Conservation (phyloP, 2,329 filamentous ascomycete genomes). For the Chaetomium sp. region DNA sequence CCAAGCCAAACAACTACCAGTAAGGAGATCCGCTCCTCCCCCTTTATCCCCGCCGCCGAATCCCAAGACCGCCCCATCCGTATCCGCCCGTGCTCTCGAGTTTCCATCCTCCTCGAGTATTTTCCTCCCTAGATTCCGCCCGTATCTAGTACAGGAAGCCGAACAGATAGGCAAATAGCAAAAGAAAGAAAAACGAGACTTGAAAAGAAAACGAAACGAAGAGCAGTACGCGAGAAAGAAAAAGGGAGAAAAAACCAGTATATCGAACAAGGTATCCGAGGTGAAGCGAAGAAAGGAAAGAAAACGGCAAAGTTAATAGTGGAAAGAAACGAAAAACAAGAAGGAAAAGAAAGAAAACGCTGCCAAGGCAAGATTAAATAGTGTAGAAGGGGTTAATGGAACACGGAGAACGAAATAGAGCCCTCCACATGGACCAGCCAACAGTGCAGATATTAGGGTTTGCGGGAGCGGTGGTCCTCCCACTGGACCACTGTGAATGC, state of each 20-base stretch:
- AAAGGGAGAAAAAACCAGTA: conserved; percentile 25
- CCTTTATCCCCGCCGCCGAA: neutral
- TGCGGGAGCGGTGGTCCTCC: conserved; percentile 30
- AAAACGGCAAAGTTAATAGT: conserved; percentile 2
- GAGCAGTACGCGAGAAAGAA: conserved; percentile 19
- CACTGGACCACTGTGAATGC: conserved; percentile 30
- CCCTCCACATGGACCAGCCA: conserved; percentile 47
- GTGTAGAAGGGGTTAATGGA: conserved; percentile 19
- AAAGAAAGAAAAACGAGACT: conserved; percentile 16
- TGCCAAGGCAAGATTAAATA: conserved; percentile 23
- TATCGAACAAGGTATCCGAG: conserved; percentile 29
- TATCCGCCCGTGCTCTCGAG: neutral
- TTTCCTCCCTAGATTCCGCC: conserved; percentile 15
- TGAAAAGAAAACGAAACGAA: conserved; percentile 17
- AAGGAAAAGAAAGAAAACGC: conserved; percentile 23
- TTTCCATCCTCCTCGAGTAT: conserved; percentile 5
- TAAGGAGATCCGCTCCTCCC: neutral
- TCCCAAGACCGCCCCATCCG: conserved; percentile 8
- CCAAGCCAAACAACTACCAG: neutral
- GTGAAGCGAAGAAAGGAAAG: conserved; percentile 12
- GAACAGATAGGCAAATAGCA: conserved; percentile 20
- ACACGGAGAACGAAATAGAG: conserved; percentile 24
- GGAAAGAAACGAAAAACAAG: conserved; percentile 2
- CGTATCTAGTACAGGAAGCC: conserved; percentile 25
- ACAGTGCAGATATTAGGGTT: conserved; percentile 41